phyloP scores from a whole-genome alignment of 2,329 filamentous ascomycete genomes.

The Aspergillus fijiensis region DNA sequence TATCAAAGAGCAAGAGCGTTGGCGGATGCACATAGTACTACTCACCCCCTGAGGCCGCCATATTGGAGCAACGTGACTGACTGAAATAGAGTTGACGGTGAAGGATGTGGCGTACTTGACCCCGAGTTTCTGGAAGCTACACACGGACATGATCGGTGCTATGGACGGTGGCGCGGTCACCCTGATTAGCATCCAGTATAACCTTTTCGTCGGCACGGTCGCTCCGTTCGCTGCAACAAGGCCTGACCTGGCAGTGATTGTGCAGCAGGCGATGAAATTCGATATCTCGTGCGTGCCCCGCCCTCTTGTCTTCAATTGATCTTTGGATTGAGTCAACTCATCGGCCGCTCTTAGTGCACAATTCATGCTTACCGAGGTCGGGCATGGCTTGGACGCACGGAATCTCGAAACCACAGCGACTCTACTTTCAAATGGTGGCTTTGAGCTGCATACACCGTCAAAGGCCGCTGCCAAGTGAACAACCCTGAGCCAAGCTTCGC shows the following conservation, averaged over 20 bases:
- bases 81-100: slow-evolving; percentile 6
- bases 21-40: slow-evolving; percentile 2
- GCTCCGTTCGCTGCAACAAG: slow-evolving; percentile 19
- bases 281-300: slow-evolving; percentile 24
- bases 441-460: slow-evolving; percentile 36
- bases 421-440: slow-evolving; percentile 32
- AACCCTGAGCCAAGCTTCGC: slow-evolving; percentile 14
- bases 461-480: slow-evolving; percentile 33
- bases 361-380: slow-evolving; percentile 44
- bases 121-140: slow-evolving; percentile 10
- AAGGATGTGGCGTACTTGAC: slow-evolving; percentile 11
- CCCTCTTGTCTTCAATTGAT: not conserved
- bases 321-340: not conserved
- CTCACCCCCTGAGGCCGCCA: not conserved
- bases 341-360: slow-evolving; percentile 19
- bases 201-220: slow-evolving; percentile 23
- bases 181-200: slow-evolving; percentile 23
- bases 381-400: slow-evolving; percentile 41
- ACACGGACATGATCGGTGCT: slow-evolving; percentile 5
- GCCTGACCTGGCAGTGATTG: slow-evolving; percentile 17
- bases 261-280: slow-evolving; percentile 22
- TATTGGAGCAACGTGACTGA: not conserved
- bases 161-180: slow-evolving; percentile 10
- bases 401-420: slow-evolving; percentile 44
- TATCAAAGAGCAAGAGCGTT: slow-evolving; percentile 2